Conservation (phyloP, 805 yeast genomes). For the Sugiyamaella floridensis region DNA sequence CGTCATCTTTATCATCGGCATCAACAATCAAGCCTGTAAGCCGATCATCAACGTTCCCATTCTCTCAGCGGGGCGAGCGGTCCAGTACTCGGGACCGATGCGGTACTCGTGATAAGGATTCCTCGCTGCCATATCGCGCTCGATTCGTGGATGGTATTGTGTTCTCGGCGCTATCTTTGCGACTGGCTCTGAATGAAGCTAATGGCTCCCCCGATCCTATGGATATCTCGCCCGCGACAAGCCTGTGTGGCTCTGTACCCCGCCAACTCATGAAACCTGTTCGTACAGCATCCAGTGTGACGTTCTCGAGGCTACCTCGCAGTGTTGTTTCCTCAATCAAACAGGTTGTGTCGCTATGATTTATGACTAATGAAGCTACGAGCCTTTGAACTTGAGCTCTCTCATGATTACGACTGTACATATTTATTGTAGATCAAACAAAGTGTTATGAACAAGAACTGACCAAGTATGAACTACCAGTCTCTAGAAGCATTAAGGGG, state of each 20-base stretch:
- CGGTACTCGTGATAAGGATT: background rate
- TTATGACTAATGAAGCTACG: no score
- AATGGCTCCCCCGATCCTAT: background rate
- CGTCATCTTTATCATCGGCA: background rate
- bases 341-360: background rate
- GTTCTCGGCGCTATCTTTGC: conserved; percentile 12
- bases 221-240: background rate
- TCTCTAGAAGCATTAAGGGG: no score
- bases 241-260: background rate
- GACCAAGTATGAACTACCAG: no score
- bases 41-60: conserved; percentile 1
- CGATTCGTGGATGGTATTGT: conserved; percentile 14
- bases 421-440: no score
- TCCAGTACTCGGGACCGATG: background rate
- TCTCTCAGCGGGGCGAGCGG: background rate
- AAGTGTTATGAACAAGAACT: no score
- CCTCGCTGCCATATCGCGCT: conserved; percentile 1
- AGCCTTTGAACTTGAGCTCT: no score
- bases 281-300: background rate
- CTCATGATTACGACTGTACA: background rate
- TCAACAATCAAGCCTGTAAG: background rate
- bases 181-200: conserved; percentile 6
- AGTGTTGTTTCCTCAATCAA: conserved; percentile 1
- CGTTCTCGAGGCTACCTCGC: conserved; percentile 3
- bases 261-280: background rate